Percentiles rank a stretch among this genome's conserved stretches.
These are phyloP conservation scores for Talaromyces piceae DNA, from an alignment of 2,329 filamentous ascomycete genomes.

Conservation along the genomic window DNA sequence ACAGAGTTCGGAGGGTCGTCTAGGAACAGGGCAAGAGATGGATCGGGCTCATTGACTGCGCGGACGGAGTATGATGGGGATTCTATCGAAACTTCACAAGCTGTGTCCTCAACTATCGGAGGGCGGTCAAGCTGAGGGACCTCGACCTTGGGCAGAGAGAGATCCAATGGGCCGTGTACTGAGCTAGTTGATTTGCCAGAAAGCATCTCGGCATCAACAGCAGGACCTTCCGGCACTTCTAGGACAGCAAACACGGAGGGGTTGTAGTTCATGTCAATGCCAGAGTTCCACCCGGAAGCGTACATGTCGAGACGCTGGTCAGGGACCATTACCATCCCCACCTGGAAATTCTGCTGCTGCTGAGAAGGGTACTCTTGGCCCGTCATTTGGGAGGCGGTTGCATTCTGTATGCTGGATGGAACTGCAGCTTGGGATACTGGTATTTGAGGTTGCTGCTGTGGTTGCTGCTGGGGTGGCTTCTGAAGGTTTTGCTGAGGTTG, in stretches of 20 bases:
- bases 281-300: conserved; percentile 38
- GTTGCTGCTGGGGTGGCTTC: conserved; percentile 21
- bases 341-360: conserved; percentile 47
- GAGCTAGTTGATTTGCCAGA: conserved; percentile 62
- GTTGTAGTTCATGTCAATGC: conserved; percentile 40
- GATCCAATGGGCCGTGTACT: conserved; percentile 37
- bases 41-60: conserved; percentile 49
- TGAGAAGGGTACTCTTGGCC: conserved; percentile 51
- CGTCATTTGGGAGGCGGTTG: conserved; percentile 54
- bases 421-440: conserved; percentile 31
- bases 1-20: conserved; percentile 39
- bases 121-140: conserved; percentile 41
- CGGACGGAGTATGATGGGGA: conserved; percentile 25
- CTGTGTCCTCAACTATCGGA: conserved; percentile 16
- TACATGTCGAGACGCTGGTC: conserved; percentile 63
- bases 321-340: conserved; percentile 76
- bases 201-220: conserved; percentile 54
- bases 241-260: conserved; percentile 56
- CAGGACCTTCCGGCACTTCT: conserved; percentile 60
- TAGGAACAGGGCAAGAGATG: conserved; percentile 44
- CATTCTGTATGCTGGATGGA: conserved; percentile 54
- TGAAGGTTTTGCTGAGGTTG: conserved; percentile 33
- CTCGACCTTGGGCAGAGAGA: conserved; percentile 39
- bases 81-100: conserved; percentile 9
- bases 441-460: conserved; percentile 34